Evolutionary conservation across 2,329 filamentous ascomycete species (phyloP).

Genomic region (Rhytidhysteron rufulum): DNA sequence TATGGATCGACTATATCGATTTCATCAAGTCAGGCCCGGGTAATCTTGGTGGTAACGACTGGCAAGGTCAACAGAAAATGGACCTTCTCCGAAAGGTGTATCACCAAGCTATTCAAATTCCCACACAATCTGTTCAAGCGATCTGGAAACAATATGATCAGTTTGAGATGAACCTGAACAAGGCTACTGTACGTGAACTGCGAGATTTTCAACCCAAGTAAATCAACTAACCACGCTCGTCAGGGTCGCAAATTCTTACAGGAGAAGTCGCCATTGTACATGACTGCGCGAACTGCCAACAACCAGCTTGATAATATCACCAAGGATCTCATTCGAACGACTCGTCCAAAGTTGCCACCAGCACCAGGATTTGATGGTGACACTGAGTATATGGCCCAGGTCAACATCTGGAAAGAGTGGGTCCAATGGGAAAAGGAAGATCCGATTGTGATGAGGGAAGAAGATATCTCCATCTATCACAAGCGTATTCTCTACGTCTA

Average conservation of each 20-base stretch:
- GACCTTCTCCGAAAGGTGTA: conserved; percentile 89
- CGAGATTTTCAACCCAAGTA: background rate
- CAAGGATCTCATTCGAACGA: conserved; percentile 69
- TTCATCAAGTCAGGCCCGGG: conserved; percentile 89
- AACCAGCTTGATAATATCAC: conserved; percentile 89
- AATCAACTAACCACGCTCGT: conserved; percentile 14
- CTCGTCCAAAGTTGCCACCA: conserved; percentile 76
- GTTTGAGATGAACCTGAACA: conserved; percentile 92
- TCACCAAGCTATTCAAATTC: conserved; percentile 82
- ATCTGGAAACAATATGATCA: conserved; percentile 98
- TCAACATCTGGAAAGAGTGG: conserved; percentile 90
- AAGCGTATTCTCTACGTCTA: conserved; percentile 84
- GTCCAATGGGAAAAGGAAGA: conserved; percentile 94
- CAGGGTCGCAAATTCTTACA: conserved; percentile 92
- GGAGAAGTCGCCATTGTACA: conserved; percentile 87
- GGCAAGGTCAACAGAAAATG: conserved; percentile 99
- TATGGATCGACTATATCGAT: conserved; percentile 94
- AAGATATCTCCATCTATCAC: conserved; percentile 55
- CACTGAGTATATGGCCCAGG: conserved; percentile 76
- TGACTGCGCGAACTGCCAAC: conserved; percentile 90
- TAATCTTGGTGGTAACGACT: conserved; percentile 75
- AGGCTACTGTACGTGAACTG: conserved; percentile 67
- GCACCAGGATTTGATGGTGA: conserved; percentile 83
- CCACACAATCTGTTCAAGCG: conserved; percentile 75
- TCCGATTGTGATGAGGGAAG: conserved; percentile 77